phyloP scores from a whole-genome alignment of 2,329 filamentous ascomycete species.

The Apiospora kogelbergensis region DNA sequence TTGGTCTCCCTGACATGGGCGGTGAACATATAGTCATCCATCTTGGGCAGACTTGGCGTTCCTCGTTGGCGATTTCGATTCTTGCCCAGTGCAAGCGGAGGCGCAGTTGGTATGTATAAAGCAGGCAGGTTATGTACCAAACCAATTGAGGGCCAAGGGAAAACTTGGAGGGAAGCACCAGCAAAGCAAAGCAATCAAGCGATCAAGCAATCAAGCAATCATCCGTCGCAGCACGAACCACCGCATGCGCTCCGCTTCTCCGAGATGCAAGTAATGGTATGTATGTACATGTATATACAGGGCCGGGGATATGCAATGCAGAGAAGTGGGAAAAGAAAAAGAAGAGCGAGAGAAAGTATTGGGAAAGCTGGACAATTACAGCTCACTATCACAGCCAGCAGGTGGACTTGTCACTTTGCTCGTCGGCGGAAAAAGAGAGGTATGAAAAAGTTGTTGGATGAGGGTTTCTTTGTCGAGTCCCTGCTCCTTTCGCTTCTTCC shows the following conservation, averaged over 20 bases:
- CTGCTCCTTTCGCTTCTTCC: background rate
- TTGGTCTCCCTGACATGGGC: conserved; percentile 47
- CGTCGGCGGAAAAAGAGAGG: too few species aligned
- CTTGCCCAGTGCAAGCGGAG: background rate
- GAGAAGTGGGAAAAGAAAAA: background rate
- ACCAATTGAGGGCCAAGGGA: background rate
- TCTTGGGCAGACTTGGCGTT: conserved; percentile 24
- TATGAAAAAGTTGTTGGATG: background rate
- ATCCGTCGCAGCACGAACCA: background rate
- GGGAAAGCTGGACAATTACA: background rate
- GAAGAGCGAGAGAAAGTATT: background rate
- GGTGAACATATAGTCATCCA: conserved; percentile 62
- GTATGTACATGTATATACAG: background rate
- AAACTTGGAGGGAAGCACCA: background rate
- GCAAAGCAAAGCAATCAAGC: background rate
- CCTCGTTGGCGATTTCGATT: background rate
- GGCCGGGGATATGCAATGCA: background rate
- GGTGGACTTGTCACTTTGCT: background rate
- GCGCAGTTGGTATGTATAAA: background rate
- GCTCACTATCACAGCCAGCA: background rate
- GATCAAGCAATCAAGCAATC: background rate
- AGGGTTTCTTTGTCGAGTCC: background rate
- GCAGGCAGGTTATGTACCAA: background rate
- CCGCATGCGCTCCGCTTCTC: background rate
- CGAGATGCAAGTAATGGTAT: background rate